Evolutionary conservation across 1,284 basidiomycete genomes (phyloP), one percentile per base, ranked within the genome.

Genomic region (Coriolopsis trogii): DNA sequence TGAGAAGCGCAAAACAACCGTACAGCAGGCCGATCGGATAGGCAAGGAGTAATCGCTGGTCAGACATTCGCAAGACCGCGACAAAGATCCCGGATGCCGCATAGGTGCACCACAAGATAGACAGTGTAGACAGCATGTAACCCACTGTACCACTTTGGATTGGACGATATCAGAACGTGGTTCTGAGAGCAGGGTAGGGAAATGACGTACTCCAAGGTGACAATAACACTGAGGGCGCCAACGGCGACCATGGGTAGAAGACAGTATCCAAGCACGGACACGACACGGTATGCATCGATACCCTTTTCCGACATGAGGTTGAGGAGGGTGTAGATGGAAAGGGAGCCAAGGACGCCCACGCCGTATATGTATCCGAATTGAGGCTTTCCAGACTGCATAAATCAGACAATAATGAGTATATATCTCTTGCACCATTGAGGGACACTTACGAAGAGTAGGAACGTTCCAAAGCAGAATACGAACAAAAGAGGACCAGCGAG

Each of bases 321-420:
- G 63, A 99, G 84, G 49, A 99, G 87, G 39, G 87, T 84, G 77
- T 99, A 99, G 67, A 99, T 90, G 30, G 94, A 94, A n/a, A 86
- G 80, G 3, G 91, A 94, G 46, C 97, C 97, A 61, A 99, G 83
- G 12, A 98, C 81, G 41, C 92, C 96, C 56, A 99, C 93, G 43
- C 97, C 97, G 70, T 99, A 99, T 60, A 99, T 98, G 72, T 98
- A 98, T 25, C 93, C 95, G 72, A 99, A 99, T 69, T 98, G 97
- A 7, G 94, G 93, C 77, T 98, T 98, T 56, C 97, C 97, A 13
- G 94, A 95, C 95, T 98, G 68, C 15, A 33, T 9, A 12, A 1
- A 13, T 20, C 16, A 16, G 25, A 39, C 18, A 24, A 42, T 29
- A 18, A 18, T 29, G 20, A 31, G 44, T 15, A 2, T 15, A n/a